These are phyloP conservation scores for Globisporangium acanthophoron DNA, from an alignment of 352 stramenopile genomes.

Conservation along the genomic window DNA sequence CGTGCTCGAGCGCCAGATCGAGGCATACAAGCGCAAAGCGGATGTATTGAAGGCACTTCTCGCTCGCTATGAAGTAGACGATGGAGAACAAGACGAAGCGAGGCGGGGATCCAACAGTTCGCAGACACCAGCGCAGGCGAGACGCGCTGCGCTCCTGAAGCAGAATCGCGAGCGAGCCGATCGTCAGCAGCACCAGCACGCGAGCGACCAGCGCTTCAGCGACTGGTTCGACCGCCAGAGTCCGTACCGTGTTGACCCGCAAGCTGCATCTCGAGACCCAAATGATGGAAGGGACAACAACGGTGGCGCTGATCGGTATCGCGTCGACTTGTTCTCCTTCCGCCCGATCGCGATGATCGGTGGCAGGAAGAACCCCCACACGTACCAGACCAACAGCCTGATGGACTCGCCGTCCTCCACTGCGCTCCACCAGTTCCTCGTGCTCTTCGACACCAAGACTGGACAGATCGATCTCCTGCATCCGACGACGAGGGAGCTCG, in stretches of 20 bases:
- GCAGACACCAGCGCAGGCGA: not conserved
- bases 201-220: slow-evolving; percentile 6
- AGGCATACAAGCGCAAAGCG: slow-evolving; percentile 8
- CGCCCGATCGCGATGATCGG: slow-evolving; percentile 4
- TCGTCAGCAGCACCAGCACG: slow-evolving; percentile 8
- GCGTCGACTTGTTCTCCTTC: slow-evolving; percentile 11
- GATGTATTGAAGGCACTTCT: slow-evolving; percentile 3
- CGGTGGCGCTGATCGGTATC: not conserved
- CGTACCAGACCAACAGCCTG: too few species aligned
- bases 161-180: slow-evolving; percentile 3
- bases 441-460: not conserved
- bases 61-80: not conserved
- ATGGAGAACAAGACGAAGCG: not conserved
- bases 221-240: slow-evolving; percentile 13
- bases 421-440: slow-evolving; percentile 10
- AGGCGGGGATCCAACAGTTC: not conserved
- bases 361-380: slow-evolving; percentile 6
- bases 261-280: not conserved
- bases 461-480: slow-evolving; percentile 7
- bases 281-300: not conserved
- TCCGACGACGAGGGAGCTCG: slow-evolving; percentile 11
- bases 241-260: not conserved
- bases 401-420: not conserved
- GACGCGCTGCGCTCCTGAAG: not conserved
- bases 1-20: slow-evolving; percentile 1